Base-by-base conservation (phyloP, 768 basidiomycete species). In the Leccinum rimulosum region DNA sequence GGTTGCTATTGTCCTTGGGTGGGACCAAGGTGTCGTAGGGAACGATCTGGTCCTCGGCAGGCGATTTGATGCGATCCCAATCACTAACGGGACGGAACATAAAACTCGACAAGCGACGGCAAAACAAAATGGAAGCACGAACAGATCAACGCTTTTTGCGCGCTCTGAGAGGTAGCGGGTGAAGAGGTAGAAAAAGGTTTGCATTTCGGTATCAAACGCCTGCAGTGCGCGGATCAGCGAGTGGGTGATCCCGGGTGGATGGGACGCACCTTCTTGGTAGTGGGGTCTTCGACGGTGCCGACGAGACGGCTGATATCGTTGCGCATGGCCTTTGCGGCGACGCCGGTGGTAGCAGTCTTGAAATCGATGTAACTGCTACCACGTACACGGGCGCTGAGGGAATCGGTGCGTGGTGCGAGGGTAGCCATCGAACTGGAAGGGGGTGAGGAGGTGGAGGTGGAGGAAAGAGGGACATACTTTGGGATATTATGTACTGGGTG, bases 261-360 rank as follows among this genome's bases (percentile, higher is more conserved):
- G 47, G 22, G 40, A 67, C 62, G 55, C 57, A 93, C 95, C 88
- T 89, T 93, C 79, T 90, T 91, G 57, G 89, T 88, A 43, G 80
- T 72, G 31, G 84, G 81, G 64, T 98, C 91, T 63, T 85, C 80
- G 71, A 96, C 91, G 61, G 88, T 88, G 72, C 82, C 79, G 70
- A 98, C 93, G 82, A 99, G 91, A 70, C 85, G 85, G 75, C 89
- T 89, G 77, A 99, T 89, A 80, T 98, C 97, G 73, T 98, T 97
- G 80, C 94, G 88, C 96, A 98, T 98, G 57, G 94, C 82, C 80
- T 97, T 98, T 65, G 92, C 90, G 28, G 92, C 89, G 64, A 95
- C 88, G 64, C 93, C 93, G 55, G 93, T 95, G 54, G 86, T 95
- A 63, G 96, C 96, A n/a, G 93, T 95, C 82, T 95, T 95, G 86